Evolutionary conservation across 2,329 filamentous ascomycete genomes (phyloP), one percentile per base, ranked within the genome.

Genomic region (Huntiella decipiens): DNA sequence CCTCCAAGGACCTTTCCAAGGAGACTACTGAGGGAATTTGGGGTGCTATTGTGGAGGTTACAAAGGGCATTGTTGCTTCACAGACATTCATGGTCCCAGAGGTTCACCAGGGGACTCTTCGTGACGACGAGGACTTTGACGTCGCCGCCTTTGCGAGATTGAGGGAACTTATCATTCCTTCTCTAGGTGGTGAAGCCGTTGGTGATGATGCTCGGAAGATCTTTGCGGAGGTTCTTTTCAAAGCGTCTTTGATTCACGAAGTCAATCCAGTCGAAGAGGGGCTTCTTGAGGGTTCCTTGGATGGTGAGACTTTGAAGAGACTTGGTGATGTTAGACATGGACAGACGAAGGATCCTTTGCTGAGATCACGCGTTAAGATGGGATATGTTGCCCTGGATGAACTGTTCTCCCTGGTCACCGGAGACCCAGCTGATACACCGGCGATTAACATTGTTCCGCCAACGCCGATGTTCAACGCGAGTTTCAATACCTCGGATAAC

Each of bases 381-480:
- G 74, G 78, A 44, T 92, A 92, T 53, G 70, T 82, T 7, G 85
- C 85, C 53, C 71, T 92, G 22, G 75, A 84, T 48, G 82, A 92
- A 55, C 70, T 98, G 2, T 81, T 87, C 54, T 66, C 74, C 2
- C 68, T 86, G 2, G 73, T 84, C 3, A 60, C 72, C 2, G 63
- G 65, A 13, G 62, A 68, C n/a, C 63, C 69, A 36, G 62, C 59
- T 5, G 53, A 57, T 56, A 50, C 44, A 31, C 60, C 63, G 2
- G 55, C 58, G 43, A 61, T 64, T 54, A 54, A 57, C 5, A 54
- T 67, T 7, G 64, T 66, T 44, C 66, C 56, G 3, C 66, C 67
- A 1, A 68, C 66, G 1, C 65, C 67, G 10, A 59, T 57, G 5
- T 60, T 63, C 17, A 43, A 43, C 8, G 40, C 32, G 10, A 10